phyloP scores from a whole-genome alignment of 2,329 filamentous ascomycete genomes.

The Cercospora sp. region DNA sequence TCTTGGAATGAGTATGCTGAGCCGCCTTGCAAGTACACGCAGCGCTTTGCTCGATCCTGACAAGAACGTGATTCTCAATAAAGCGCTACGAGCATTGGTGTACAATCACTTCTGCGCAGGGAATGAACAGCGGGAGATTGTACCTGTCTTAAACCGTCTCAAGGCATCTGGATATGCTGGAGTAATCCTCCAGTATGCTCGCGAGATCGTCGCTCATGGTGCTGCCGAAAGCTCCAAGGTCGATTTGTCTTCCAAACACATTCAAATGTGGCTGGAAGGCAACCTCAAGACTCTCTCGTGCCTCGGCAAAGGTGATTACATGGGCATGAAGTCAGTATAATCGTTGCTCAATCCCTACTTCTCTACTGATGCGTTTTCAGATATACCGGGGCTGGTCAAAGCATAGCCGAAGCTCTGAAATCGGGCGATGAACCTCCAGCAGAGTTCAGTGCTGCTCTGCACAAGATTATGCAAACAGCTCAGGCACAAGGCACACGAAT shows the following conservation, averaged over 20 bases:
- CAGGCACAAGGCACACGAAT: constrained; percentile 47
- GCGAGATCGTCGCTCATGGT: constrained; percentile 43
- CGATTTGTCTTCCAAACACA: constrained; percentile 30
- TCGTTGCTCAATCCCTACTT: background rate
- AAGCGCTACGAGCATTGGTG: constrained; percentile 49
- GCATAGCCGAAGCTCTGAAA: constrained; percentile 6
- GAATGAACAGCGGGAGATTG: constrained; percentile 51
- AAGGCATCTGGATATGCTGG: constrained; percentile 54
- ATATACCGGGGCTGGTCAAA: constrained; percentile 21
- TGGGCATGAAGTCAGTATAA: constrained; percentile 50
- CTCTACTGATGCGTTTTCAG: background rate
- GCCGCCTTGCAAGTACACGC: constrained; percentile 45
- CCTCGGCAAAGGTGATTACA: constrained; percentile 53
- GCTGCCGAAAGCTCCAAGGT: constrained; percentile 46
- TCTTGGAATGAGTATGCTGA: constrained; percentile 36
- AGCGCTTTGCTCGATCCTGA: constrained; percentile 51
- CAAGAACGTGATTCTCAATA: constrained; percentile 49
- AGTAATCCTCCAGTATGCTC: constrained; percentile 56
- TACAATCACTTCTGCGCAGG: constrained; percentile 61
- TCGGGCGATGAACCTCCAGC: constrained; percentile 3
- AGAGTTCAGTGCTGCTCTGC: constrained; percentile 39
- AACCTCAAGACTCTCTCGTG: constrained; percentile 56
- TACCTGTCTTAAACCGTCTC: constrained; percentile 47
- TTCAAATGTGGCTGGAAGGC: constrained; percentile 53
- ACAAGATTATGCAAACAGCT: constrained; percentile 47